Conservation (phyloP, 371 early-diverging fungal genomes). For the Circinella umbellata region DNA sequence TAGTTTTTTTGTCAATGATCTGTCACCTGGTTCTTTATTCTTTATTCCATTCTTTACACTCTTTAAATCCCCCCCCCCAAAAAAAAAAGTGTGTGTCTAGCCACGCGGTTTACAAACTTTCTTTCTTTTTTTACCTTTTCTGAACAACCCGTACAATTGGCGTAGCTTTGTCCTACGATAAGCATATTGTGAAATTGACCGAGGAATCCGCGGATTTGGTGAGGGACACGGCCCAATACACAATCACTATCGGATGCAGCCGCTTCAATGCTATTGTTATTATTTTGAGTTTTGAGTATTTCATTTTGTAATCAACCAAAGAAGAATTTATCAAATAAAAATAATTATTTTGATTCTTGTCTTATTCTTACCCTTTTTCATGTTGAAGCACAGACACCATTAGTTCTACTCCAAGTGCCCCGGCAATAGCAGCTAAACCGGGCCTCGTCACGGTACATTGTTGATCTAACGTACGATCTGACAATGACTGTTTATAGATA, state of each 20-base stretch:
- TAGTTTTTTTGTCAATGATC: neutral
- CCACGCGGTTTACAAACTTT: neutral
- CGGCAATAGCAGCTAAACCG: constrained; percentile 88
- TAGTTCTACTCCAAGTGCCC: constrained; percentile 88
- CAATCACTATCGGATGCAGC: constrained; percentile 28
- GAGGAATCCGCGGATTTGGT: constrained; percentile 94
- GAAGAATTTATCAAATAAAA: neutral
- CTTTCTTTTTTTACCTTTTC: constrained; percentile 40
- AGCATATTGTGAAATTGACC: constrained; percentile 81
- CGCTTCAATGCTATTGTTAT: constrained; percentile 13
- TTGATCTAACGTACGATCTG: constrained; percentile 93
- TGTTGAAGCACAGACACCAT: constrained; percentile 89
- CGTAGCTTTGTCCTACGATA: constrained; percentile 88
- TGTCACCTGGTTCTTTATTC: neutral
- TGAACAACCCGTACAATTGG: constrained; percentile 93
- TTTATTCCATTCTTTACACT: neutral
- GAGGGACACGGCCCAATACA: constrained; percentile 80
- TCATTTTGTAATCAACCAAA: neutral
- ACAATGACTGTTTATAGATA: constrained; percentile 69
- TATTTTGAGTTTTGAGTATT: neutral
- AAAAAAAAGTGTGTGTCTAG: neutral
- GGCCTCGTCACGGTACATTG: constrained; percentile 98
- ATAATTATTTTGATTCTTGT: neutral
- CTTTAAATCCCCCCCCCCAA: neutral
- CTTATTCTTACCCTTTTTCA: constrained; percentile 64